Evolutionary conservation across 306 rosid genomes (phyloP).

Genomic region (Corylus avellana): DNA sequence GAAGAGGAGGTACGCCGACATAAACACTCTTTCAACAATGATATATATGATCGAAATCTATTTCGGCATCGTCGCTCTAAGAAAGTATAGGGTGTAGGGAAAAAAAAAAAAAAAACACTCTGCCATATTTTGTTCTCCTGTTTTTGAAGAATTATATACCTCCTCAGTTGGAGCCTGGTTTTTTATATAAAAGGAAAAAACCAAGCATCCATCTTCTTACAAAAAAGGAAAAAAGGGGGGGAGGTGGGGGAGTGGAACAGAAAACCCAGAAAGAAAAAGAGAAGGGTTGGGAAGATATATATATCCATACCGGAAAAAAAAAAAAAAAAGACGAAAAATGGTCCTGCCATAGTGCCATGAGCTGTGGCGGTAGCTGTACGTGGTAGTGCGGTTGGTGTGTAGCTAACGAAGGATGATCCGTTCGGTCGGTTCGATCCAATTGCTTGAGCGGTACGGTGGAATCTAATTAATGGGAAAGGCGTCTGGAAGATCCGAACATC

Average conservation of each 20-base stretch:
- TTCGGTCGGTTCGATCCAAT: not conserved
- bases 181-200: slow-evolving; percentile 46
- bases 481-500: slow-evolving; percentile 55
- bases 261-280: slow-evolving; percentile 1
- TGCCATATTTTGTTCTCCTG: not conserved
- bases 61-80: not conserved
- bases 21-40: too few relatives aligned
- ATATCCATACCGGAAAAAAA: not conserved
- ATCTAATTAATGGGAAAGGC: not conserved
- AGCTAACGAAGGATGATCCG: not conserved
- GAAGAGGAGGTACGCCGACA: too few relatives aligned
- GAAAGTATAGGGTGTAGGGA: too few relatives aligned
- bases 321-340: not conserved
- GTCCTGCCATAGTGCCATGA: not conserved
- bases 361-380: too few relatives aligned
- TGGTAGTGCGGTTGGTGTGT: too few relatives aligned
- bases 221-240: not conserved
- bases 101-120: not conserved
- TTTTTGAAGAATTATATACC: slow-evolving; percentile 12
- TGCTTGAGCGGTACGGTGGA: not conserved
- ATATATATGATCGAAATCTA: not conserved
- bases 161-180: slow-evolving; percentile 33
- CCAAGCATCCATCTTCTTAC: slow-evolving; percentile 31
- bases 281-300: not conserved
- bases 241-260: not conserved